These are phyloP conservation scores for Saturnispora besseyi DNA, from an alignment of 805 yeast genomes.

Conservation along the genomic window DNA sequence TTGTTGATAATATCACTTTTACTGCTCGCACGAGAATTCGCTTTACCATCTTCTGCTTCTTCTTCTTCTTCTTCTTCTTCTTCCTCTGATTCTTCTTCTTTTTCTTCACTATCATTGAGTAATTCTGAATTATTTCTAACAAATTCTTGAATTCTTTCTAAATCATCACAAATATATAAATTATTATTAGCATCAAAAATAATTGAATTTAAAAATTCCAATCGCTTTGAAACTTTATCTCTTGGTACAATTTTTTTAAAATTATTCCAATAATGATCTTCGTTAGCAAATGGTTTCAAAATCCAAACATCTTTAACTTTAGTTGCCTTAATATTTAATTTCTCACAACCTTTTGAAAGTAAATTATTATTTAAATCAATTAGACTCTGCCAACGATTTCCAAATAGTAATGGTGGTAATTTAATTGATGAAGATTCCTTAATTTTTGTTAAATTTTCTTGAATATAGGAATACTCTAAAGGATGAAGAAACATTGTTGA, in stretches of 20 bases:
- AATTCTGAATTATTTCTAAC: slow-evolving; percentile 6
- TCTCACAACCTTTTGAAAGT: neutral
- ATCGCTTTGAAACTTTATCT: slow-evolving; percentile 10
- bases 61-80: slow-evolving; percentile 8
- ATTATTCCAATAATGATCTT: slow-evolving; percentile 13
- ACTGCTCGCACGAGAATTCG: neutral
- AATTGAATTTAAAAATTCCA: slow-evolving; percentile 16
- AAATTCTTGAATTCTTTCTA: slow-evolving; percentile 8
- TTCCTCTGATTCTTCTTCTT: slow-evolving; percentile 8
- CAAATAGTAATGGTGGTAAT: slow-evolving; percentile 16
- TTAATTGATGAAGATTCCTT: slow-evolving; percentile 1
- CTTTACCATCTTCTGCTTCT: neutral
- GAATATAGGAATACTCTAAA: slow-evolving; percentile 19
- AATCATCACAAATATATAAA: slow-evolving; percentile 15
- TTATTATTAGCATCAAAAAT: slow-evolving; percentile 20
- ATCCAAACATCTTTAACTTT: slow-evolving; percentile 11
- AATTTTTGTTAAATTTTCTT: slow-evolving; percentile 10
- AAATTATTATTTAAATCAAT: slow-evolving; percentile 2
- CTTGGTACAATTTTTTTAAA: slow-evolving; percentile 16
- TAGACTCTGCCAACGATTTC: slow-evolving; percentile 11
- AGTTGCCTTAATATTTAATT: slow-evolving; percentile 9
- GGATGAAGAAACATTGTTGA: slow-evolving; percentile 18
- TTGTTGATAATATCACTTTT: neutral
- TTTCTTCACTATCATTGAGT: slow-evolving; percentile 10
- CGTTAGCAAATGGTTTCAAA: slow-evolving; percentile 14